phyloP scores from a whole-genome alignment of 1,284 basidiomycete genomes.

The Trichosporon asahii region DNA sequence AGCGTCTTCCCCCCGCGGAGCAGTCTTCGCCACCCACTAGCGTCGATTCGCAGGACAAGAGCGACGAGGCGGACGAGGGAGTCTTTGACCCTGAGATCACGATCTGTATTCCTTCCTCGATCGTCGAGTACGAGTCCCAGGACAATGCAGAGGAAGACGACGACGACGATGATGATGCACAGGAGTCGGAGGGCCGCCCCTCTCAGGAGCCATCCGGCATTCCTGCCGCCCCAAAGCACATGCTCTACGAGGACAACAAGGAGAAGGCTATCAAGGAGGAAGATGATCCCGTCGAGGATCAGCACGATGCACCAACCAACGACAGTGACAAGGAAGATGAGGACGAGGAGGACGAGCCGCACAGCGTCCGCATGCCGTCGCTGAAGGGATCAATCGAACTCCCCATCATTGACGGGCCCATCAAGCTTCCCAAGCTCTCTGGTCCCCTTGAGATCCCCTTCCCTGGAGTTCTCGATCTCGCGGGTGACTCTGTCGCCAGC shows the following conservation, averaged over 20 bases:
- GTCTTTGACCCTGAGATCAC: background rate
- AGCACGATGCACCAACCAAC: background rate
- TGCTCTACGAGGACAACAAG: background rate
- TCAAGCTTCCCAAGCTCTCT: background rate
- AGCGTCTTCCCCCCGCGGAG: background rate
- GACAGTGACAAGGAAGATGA: background rate
- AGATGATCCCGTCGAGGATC: background rate
- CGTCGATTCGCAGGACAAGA: background rate
- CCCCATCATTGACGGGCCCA: background rate
- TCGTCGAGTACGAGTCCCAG: conserved; percentile 5
- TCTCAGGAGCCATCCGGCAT: background rate
- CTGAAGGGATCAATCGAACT: background rate
- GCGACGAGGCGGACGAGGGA: background rate
- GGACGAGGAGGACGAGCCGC: background rate
- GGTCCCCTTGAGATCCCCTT: background rate
- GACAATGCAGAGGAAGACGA: conserved; percentile 1
- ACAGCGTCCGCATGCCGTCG: background rate
- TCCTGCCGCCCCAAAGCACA: background rate
- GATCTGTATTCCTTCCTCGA: conserved; percentile 1
- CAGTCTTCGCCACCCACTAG: background rate
- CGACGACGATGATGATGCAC: background rate
- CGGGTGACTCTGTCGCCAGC: background rate
- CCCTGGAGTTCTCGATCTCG: background rate
- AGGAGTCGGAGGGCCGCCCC: background rate
- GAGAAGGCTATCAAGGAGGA: background rate